Base-by-base conservation (phyloP, 805 yeast genomes). In the Candida nonsorbophila region DNA sequence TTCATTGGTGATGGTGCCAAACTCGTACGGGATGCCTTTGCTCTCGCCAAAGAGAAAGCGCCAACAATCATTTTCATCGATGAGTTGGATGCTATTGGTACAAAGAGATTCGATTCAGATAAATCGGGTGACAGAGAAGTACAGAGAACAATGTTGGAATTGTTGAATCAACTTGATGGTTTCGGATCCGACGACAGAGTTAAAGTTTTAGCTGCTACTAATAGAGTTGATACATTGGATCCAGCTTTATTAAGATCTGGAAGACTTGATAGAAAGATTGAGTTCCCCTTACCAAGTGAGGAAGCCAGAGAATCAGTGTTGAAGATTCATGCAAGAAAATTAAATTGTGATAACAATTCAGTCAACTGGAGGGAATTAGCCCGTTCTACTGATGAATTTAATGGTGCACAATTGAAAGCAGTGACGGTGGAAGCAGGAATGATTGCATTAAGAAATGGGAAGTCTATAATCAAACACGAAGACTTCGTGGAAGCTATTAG, bases 341-440 rank as follows among this genome's bases (percentile, higher is more conserved):
- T 92, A 86, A 85, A 94, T 27, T 83, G 88, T 34, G 95, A 86
- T 55, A 62, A 62, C 44, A 81, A 77, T 36, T 78, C 84, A 22
- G 87, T 92, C 40, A 92, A 92, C 64, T 92, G 98, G 98, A 84
- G 87, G 58, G 98, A 92, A 66, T 74, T 92, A 53, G 97, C 99
- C 4, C 76, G 98, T 55, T 84, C 95, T 6, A 92, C 98, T 0
- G 98, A 92, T 58, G 99, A 92, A 62, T 92, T 92, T 60, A 92
- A 92, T 52, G 99, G 99, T 53, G 99, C 99, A 1, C 98, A 92
- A 62, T 70, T 92, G 55, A 92, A 92, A 66, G 98, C 98, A 2
- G 99, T 92, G 24, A 88, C 97, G 6, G 98, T 92, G 14, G 99
- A 92, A 59, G 98, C 99, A 5, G 99, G 99, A 53, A 92, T 92